Conservation (phyloP, 2,329 filamentous ascomycete species). For the Kalmusia sp. region DNA sequence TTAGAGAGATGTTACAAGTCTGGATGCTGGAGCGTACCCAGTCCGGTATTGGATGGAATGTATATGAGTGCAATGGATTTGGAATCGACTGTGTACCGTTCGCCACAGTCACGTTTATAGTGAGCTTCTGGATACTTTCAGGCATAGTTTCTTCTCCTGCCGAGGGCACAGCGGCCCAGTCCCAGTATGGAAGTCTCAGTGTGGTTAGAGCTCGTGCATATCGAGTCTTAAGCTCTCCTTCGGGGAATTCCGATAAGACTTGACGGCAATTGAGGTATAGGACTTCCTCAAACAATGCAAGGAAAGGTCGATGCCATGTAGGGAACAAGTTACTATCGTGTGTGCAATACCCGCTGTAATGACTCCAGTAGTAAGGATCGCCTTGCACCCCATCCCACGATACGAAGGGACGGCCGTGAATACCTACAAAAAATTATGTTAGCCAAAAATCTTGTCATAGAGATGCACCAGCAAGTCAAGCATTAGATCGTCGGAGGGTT, state of each 20-base stretch:
- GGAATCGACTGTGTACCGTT: constrained; percentile 41
- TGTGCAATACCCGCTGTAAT: constrained; percentile 71
- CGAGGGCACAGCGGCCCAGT: constrained; percentile 51
- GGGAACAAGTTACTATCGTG: constrained; percentile 80
- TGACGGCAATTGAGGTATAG: constrained; percentile 48
- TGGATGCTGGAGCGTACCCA: constrained; percentile 4
- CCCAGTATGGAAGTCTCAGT: constrained; percentile 54
- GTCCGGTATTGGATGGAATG: constrained; percentile 55
- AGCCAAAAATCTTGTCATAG: not conserved
- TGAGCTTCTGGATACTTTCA: constrained; percentile 44
- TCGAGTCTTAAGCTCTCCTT: constrained; percentile 42
- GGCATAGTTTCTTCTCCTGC: constrained; percentile 44
- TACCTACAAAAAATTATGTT: constrained; percentile 60
- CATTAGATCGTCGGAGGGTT: too few relatives aligned
- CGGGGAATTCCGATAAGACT: constrained; percentile 48
- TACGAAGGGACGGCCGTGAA: constrained; percentile 75
- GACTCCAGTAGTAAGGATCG: constrained; percentile 56
- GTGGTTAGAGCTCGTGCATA: constrained; percentile 46
- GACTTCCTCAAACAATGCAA: constrained; percentile 64
- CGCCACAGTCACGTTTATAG: constrained; percentile 32
- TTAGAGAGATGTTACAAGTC: not conserved
- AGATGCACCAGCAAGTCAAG: too few relatives aligned
- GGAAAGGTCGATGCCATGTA: constrained; percentile 82
- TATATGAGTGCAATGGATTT: constrained; percentile 54
- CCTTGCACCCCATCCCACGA: constrained; percentile 61